These are phyloP conservation scores for Penicillium fimorum DNA, from an alignment of 495 filamentous ascomycete species.

Conservation along the genomic window DNA sequence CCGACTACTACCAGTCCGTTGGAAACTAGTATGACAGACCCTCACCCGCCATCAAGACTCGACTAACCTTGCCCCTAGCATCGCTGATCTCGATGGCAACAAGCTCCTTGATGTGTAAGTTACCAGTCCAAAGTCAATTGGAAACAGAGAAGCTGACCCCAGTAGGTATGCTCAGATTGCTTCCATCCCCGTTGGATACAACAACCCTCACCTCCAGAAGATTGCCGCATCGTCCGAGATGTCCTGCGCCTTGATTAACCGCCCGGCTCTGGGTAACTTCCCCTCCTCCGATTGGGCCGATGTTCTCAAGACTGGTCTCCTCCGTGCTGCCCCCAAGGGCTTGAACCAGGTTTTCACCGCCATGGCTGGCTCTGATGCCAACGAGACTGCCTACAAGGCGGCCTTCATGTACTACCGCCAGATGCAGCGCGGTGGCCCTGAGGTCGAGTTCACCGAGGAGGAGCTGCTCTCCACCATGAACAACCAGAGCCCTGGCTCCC, in stretches of 20 bases:
- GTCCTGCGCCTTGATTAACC: conserved; percentile 82
- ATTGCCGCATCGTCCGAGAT: conserved; percentile 75
- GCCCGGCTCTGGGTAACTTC: conserved; percentile 95
- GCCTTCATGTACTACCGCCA: conserved; percentile 97
- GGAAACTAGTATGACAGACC: conserved; percentile 55
- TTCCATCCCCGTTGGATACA: conserved; percentile 96
- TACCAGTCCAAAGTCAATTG: not conserved
- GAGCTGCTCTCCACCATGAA: conserved; percentile 79
- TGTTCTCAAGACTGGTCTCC: conserved; percentile 81
- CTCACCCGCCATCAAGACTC: conserved; percentile 17
- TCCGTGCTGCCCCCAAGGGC: conserved; percentile 86
- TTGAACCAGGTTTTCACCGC: conserved; percentile 96
- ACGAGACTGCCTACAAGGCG: conserved; percentile 99
- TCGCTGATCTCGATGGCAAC: conserved; percentile 79
- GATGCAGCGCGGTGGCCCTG: conserved; percentile 76
- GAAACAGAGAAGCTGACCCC: conserved; percentile 16
- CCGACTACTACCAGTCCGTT: conserved; percentile 69
- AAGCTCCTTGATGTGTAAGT: conserved; percentile 72
- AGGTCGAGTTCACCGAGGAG: conserved; percentile 80
- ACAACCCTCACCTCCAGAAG: conserved; percentile 77
- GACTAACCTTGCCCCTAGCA: conserved; percentile 48
- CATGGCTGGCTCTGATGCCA: conserved; percentile 93
- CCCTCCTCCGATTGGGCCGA: conserved; percentile 85
- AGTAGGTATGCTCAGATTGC: conserved; percentile 88
- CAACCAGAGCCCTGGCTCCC: conserved; percentile 80